phyloP scores from a whole-genome alignment of 805 yeast species.

The Saccharomyces jurei region DNA sequence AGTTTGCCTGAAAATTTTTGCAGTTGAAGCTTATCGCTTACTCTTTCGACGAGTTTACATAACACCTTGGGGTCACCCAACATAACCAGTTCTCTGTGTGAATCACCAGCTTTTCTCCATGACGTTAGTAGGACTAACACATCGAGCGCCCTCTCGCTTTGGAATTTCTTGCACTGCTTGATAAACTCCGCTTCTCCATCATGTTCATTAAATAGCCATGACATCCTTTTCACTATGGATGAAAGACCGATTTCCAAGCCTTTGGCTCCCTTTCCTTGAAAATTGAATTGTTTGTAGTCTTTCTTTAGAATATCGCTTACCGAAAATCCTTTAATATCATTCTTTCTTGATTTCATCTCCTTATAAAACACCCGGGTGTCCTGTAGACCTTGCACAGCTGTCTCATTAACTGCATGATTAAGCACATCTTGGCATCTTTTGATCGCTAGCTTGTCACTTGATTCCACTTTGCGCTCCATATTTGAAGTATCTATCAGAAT shows the following conservation, averaged over 20 bases:
- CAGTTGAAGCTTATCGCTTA: background rate
- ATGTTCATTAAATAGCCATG: constrained; percentile 39
- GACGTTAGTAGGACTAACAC: constrained; percentile 43
- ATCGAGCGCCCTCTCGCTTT: constrained; percentile 30
- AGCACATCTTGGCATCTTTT: constrained; percentile 30
- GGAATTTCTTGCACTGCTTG: constrained; percentile 20
- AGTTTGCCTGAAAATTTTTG: background rate
- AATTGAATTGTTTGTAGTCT: constrained; percentile 72
- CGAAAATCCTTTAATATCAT: constrained; percentile 53
- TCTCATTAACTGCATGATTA: constrained; percentile 2
- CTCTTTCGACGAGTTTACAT: background rate
- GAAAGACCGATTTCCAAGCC: constrained; percentile 57
- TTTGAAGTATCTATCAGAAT: constrained; percentile 70
- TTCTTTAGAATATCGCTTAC: constrained; percentile 60
- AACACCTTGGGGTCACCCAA: constrained; percentile 1
- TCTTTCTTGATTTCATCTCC: constrained; percentile 43
- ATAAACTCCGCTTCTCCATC: constrained; percentile 22
- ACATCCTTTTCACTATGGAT: constrained; percentile 57
- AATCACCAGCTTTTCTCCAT: constrained; percentile 29
- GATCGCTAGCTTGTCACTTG: constrained; percentile 44
- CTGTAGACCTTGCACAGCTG: background rate
- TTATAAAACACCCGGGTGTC: constrained; percentile 25
- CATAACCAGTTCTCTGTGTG: constrained; percentile 40
- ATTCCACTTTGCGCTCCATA: constrained; percentile 54
- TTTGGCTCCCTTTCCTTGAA: constrained; percentile 25